A percentile compares a stretch with the other conserved stretches of the same genome.
phyloP scores from a whole-genome alignment of 305 asterid species.

The Solanum hybrid region DNA sequence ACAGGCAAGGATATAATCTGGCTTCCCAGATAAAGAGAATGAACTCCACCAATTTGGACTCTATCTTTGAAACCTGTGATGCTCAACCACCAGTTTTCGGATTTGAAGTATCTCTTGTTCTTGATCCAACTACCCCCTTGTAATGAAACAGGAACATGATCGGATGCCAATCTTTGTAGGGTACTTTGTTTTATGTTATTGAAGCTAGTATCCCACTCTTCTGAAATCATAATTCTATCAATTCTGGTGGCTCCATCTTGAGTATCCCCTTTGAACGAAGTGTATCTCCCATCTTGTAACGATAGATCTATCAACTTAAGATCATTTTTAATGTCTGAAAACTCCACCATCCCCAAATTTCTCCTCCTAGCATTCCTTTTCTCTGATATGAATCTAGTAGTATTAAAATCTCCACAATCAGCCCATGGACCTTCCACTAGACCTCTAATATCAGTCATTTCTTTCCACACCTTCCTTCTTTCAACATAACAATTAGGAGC shows the following conservation, averaged over 20 bases:
- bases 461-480: neutral
- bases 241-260: neutral
- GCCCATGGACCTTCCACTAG: neutral
- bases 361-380: neutral
- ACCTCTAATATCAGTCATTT: neutral
- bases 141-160: neutral
- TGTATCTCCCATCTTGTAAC: neutral
- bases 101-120: too few species aligned
- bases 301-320: too few species aligned
- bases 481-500: neutral
- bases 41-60: too few species aligned
- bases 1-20: too few species aligned
- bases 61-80: too few species aligned
- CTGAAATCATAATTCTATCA: neutral
- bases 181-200: neutral
- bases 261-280: neutral
- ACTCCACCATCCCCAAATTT: neutral
- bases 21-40: too few species aligned
- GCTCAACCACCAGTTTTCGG: too few species aligned
- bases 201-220: neutral
- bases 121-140: neutral
- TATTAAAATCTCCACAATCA: neutral
- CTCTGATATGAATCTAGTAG: neutral
- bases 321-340: neutral
- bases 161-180: neutral